A percentile compares a stretch with the other conserved stretches of the same genome.
phyloP scores from a whole-genome alignment of 1,284 basidiomycete species.

The Ceratobasidium theobromae region DNA sequence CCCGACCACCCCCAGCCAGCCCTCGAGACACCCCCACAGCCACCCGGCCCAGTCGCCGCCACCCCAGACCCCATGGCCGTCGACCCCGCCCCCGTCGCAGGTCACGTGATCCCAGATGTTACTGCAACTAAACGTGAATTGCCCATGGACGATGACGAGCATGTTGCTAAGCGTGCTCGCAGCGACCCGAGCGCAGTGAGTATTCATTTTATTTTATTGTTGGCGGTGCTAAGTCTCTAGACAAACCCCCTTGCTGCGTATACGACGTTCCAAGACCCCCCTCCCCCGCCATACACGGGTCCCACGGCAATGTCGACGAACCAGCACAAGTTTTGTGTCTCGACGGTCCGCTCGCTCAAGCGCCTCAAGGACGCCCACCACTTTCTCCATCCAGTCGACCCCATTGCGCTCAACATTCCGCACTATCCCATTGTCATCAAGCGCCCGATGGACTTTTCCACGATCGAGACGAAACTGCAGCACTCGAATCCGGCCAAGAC shows the following conservation, averaged over 20 bases:
- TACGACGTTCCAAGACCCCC: constrained; percentile 13
- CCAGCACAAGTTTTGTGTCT: constrained; percentile 83
- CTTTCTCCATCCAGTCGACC: constrained; percentile 89
- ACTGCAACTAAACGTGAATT: constrained; percentile 36
- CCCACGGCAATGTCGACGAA: constrained; percentile 39
- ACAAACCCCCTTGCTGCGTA: not conserved
- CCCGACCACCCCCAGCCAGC: constrained; percentile 40
- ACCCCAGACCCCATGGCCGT: constrained; percentile 50
- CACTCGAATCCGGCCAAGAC: constrained; percentile 78
- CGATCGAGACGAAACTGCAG: constrained; percentile 84
- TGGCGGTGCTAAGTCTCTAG: not conserved
- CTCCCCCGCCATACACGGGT: constrained; percentile 25
- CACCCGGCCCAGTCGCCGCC: constrained; percentile 45
- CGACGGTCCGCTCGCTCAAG: constrained; percentile 80
- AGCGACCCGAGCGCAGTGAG: constrained; percentile 6
- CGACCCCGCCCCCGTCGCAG: constrained; percentile 46
- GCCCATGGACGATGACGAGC: constrained; percentile 9
- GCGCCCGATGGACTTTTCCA: constrained; percentile 94
- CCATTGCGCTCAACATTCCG: constrained; percentile 86
- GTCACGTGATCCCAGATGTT: constrained; percentile 55
- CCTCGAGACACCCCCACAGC: constrained; percentile 56
- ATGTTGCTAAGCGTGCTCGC: constrained; percentile 22
- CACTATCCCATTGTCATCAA: constrained; percentile 89
- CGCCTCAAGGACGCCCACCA: constrained; percentile 81
- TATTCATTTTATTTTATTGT: no score